Evolutionary conservation across 495 filamentous ascomycete species (phyloP).

Genomic region (Bombardia bombarda): DNA sequence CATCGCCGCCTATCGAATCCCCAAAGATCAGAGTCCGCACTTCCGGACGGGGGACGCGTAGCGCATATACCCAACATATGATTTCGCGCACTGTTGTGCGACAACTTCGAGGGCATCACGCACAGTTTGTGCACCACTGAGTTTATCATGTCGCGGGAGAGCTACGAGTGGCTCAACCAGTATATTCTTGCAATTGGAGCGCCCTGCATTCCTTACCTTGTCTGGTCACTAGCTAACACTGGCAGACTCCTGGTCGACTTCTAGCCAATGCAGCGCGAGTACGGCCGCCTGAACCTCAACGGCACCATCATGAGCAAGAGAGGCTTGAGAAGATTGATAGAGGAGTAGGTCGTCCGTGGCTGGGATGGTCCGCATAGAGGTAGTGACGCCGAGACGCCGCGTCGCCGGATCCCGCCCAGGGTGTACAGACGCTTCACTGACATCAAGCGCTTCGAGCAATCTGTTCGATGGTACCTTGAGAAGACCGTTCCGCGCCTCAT

Average conservation of each 20-base stretch:
- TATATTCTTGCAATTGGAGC: neutral
- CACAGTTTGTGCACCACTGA: slow-evolving; percentile 90
- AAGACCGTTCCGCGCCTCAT: slow-evolving; percentile 73
- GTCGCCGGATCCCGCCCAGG: slow-evolving; percentile 74
- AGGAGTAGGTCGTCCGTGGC: slow-evolving; percentile 59
- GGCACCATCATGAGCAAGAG: slow-evolving; percentile 78
- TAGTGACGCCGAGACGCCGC: slow-evolving; percentile 71
- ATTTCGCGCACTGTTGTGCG: slow-evolving; percentile 84
- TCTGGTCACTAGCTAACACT: slow-evolving; percentile 6
- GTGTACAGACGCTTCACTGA: slow-evolving; percentile 59
- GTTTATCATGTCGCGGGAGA: slow-evolving; percentile 67
- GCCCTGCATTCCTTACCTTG: no score
- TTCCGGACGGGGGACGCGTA: slow-evolving; percentile 80
- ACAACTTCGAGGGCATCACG: slow-evolving; percentile 83
- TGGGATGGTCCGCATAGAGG: slow-evolving; percentile 87
- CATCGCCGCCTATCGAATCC: slow-evolving; percentile 83
- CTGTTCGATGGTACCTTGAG: slow-evolving; percentile 65
- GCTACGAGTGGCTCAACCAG: slow-evolving; percentile 72
- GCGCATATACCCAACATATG: slow-evolving; percentile 96
- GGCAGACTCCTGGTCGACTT: slow-evolving; percentile 47
- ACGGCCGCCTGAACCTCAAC: slow-evolving; percentile 73
- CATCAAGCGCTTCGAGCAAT: slow-evolving; percentile 32
- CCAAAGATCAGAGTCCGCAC: slow-evolving; percentile 57
- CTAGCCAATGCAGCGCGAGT: slow-evolving; percentile 69
- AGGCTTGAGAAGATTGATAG: slow-evolving; percentile 64